Evolutionary conservation across 805 yeast species (phyloP).

Genomic region (Vanderwaltozyma verrucispora): DNA sequence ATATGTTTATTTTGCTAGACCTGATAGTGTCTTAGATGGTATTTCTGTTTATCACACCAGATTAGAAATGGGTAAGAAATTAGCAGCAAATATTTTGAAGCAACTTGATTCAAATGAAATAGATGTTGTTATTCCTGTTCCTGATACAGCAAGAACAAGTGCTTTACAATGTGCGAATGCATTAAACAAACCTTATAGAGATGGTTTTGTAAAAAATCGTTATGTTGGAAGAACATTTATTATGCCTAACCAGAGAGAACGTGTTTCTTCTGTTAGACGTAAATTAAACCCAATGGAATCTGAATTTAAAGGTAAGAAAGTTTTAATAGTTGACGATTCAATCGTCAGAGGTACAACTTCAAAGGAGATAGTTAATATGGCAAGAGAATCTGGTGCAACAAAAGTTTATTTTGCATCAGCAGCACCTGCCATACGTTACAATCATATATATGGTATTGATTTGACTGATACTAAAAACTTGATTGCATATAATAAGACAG

Average conservation of each 20-base stretch:
- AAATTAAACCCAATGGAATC: slow-evolving; percentile 93
- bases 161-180: slow-evolving; percentile 86
- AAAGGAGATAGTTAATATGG: slow-evolving; percentile 93
- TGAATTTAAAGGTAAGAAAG: slow-evolving; percentile 78
- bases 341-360: slow-evolving; percentile 98
- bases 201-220: slow-evolving; percentile 93
- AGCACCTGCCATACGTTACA: slow-evolving; percentile 94
- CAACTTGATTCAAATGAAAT: slow-evolving; percentile 44
- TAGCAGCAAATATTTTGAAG: slow-evolving; percentile 61
- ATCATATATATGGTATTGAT: slow-evolving; percentile 96
- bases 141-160: slow-evolving; percentile 95
- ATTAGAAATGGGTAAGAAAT: slow-evolving; percentile 83
- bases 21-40: slow-evolving; percentile 95
- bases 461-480: slow-evolving; percentile 90
- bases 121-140: slow-evolving; percentile 96
- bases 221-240: slow-evolving; percentile 97
- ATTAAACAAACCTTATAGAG: slow-evolving; percentile 77
- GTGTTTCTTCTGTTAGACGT: slow-evolving; percentile 87
- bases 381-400: slow-evolving; percentile 95
- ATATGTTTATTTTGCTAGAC: slow-evolving; percentile 96
- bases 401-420: slow-evolving; percentile 95
- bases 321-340: slow-evolving; percentile 89
- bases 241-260: slow-evolving; percentile 95
- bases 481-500: slow-evolving; percentile 75
- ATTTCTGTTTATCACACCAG: slow-evolving; percentile 89